Evolutionary conservation across 2,329 filamentous ascomycete species (phyloP).

Genomic region (Rhynchosporium secalis): DNA sequence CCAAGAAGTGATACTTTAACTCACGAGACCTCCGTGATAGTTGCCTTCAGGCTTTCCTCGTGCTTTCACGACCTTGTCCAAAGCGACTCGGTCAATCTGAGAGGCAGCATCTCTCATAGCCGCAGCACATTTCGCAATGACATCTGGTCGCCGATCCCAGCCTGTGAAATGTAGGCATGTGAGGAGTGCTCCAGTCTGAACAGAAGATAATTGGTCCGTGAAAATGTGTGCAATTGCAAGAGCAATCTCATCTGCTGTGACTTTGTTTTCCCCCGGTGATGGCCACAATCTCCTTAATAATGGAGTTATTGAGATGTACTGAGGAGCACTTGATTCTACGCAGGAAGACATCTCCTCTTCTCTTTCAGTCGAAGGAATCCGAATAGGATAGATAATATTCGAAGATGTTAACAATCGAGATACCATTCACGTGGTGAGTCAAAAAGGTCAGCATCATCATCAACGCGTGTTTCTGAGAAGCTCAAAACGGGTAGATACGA

Average conservation of each 20-base stretch:
- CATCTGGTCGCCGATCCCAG: slow-evolving; percentile 78
- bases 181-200: slow-evolving; percentile 82
- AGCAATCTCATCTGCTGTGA: slow-evolving; percentile 80
- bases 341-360: slow-evolving; percentile 28
- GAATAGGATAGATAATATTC: not conserved
- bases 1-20: slow-evolving; percentile 37
- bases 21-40: slow-evolving; percentile 82
- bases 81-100: slow-evolving; percentile 62
- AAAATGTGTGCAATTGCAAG: slow-evolving; percentile 90
- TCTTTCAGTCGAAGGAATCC: slow-evolving; percentile 2
- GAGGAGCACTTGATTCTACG: slow-evolving; percentile 28
- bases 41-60: slow-evolving; percentile 65
- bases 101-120: slow-evolving; percentile 82
- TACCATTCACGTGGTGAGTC: not conserved
- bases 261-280: slow-evolving; percentile 46
- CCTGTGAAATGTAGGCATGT: slow-evolving; percentile 91
- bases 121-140: slow-evolving; percentile 80
- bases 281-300: slow-evolving; percentile 74
- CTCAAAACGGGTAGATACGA: not conserved
- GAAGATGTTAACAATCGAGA: not conserved
- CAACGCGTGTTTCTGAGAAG: not conserved
- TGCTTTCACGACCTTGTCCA: slow-evolving; percentile 61
- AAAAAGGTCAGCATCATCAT: not conserved
- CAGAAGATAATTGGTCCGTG: slow-evolving; percentile 82
- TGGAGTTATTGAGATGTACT: slow-evolving; percentile 57